A percentile compares a stretch with the other conserved stretches of the same genome.
phyloP scores from a whole-genome alignment of 306 rosid species.

The Dalbergia cultrata region DNA sequence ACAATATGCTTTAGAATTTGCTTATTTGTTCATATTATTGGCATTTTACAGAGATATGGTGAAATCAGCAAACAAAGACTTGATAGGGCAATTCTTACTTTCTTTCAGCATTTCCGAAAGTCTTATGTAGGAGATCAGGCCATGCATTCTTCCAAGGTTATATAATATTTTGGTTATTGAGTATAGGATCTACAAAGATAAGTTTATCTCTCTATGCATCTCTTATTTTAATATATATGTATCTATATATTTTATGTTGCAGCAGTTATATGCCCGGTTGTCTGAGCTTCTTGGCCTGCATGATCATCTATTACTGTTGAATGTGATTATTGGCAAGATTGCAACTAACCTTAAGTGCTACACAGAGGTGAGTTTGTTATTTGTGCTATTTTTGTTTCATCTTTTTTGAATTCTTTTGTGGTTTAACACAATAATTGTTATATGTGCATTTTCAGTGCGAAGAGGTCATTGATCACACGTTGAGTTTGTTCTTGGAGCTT shows the following conservation, averaged over 20 bases:
- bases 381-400: slow-evolving; percentile 10
- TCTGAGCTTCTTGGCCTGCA: slow-evolving; percentile 67
- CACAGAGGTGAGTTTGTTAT: slow-evolving; percentile 43
- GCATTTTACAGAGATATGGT: slow-evolving; percentile 79
- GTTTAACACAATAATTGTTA: slow-evolving; percentile 33
- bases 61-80: slow-evolving; percentile 96
- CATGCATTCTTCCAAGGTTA: slow-evolving; percentile 99
- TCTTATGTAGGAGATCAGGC: slow-evolving; percentile 99
- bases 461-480: slow-evolving; percentile 96
- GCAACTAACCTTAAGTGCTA: slow-evolving; percentile 63
- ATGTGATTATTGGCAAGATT: slow-evolving; percentile 62
- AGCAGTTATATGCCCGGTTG: slow-evolving; percentile 68
- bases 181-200: slow-evolving; percentile 2
- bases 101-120: slow-evolving; percentile 95
- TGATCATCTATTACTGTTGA: slow-evolving; percentile 60
- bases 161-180: slow-evolving; percentile 31
- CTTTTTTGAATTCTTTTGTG: slow-evolving; percentile 18
- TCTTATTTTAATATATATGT: background rate
- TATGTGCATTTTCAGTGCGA: slow-evolving; percentile 74
- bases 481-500: slow-evolving; percentile 95
- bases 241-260: slow-evolving; percentile 50
- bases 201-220: slow-evolving; percentile 15
- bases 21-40: slow-evolving; percentile 43
- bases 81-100: slow-evolving; percentile 96
- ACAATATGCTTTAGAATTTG: slow-evolving; percentile 31